Conservation (phyloP, 2,329 filamentous ascomycete genomes). For the Fusarium caatingaense region DNA sequence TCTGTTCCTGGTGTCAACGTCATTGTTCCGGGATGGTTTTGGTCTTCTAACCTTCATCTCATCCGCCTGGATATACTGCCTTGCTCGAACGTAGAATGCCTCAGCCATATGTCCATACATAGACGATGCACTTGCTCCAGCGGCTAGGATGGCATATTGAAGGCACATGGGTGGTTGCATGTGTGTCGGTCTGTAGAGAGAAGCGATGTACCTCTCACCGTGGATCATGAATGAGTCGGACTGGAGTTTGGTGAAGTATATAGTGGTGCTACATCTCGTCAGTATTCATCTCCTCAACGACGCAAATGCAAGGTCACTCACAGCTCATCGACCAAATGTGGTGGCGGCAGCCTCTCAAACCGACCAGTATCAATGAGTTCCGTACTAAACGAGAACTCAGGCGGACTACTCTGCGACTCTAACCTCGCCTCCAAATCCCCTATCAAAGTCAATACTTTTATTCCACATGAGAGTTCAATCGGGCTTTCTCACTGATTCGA, state of each 20-base stretch:
- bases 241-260: slow-evolving; percentile 79
- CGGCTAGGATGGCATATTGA: slow-evolving; percentile 83
- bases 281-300: fast-evolving
- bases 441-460: neutral
- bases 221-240: slow-evolving; percentile 80
- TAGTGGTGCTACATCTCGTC: neutral
- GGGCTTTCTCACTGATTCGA: slow-evolving; percentile 17
- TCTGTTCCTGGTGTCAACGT: slow-evolving; percentile 51
- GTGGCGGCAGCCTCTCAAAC: slow-evolving; percentile 31
- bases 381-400: slow-evolving; percentile 1
- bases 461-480: fast-evolving
- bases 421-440: slow-evolving; percentile 54
- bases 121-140: slow-evolving; percentile 75
- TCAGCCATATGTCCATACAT: slow-evolving; percentile 76
- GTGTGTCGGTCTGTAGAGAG: slow-evolving; percentile 75
- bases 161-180: slow-evolving; percentile 82
- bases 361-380: slow-evolving; percentile 36
- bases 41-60: slow-evolving; percentile 88
- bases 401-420: slow-evolving; percentile 8
- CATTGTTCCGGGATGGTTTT: too few species aligned
- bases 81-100: slow-evolving; percentile 81
- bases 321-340: slow-evolving; percentile 31
- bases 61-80: slow-evolving; percentile 82
- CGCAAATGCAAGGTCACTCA: neutral
- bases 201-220: slow-evolving; percentile 74